Evolutionary conservation across 371 early-diverging fungal species (phyloP).

Genomic region (Cokeromyces recurvatus): DNA sequence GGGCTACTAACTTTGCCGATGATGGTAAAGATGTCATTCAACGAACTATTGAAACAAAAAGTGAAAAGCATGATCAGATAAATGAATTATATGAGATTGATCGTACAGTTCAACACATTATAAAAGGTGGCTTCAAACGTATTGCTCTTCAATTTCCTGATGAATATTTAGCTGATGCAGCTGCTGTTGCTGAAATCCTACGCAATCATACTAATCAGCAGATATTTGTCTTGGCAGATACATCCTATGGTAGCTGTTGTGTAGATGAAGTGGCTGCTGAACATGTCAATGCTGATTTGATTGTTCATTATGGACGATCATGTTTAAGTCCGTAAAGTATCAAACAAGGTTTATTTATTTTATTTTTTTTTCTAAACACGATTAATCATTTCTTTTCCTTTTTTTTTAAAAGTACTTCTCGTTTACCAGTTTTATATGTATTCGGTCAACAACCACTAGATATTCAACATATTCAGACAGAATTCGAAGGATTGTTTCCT

Average conservation of each 20-base stretch:
- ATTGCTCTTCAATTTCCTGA: conserved; percentile 94
- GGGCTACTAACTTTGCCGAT: conserved; percentile 62
- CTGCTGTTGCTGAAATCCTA: conserved; percentile 55
- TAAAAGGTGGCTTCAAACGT: conserved; percentile 45
- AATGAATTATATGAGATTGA: conserved; percentile 62
- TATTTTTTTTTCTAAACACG: no score
- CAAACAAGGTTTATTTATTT: not conserved
- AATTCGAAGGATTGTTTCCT: conserved; percentile 39
- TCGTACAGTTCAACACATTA: conserved; percentile 54
- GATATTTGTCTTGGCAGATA: conserved; percentile 85
- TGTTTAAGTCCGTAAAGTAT: conserved; percentile 77
- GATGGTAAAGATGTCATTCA: conserved; percentile 62
- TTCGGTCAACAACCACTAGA: conserved; percentile 78
- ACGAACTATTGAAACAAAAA: conserved; percentile 46
- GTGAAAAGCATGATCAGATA: conserved; percentile 32
- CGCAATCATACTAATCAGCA: conserved; percentile 36
- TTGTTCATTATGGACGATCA: conserved; percentile 91
- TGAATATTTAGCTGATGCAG: conserved; percentile 70
- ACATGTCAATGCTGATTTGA: conserved; percentile 77
- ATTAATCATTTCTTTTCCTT: not conserved
- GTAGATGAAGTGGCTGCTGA: conserved; percentile 94
- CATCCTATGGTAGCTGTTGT: conserved; percentile 95
- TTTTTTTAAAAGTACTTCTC: conserved; percentile 51
- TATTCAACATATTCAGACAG: conserved; percentile 41
- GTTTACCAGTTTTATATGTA: conserved; percentile 80